phyloP scores from a whole-genome alignment of 2,329 filamentous ascomycete genomes.

The Arthrinium phaeospermum region DNA sequence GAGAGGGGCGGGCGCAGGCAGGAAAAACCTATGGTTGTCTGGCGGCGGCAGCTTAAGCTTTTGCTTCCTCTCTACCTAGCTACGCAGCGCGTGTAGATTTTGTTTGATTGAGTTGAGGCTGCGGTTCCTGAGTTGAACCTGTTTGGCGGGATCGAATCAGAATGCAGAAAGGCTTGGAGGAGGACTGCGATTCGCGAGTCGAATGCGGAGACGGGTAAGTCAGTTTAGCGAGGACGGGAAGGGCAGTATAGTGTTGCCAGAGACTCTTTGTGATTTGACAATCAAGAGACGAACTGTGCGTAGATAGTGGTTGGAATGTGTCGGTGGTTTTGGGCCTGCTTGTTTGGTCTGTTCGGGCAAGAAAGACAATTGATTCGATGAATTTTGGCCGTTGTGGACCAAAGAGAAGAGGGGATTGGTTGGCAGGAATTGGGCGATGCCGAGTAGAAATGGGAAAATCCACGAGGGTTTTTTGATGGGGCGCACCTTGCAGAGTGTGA shows the following conservation, averaged over 20 bases:
- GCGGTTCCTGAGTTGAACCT: constrained; percentile 19
- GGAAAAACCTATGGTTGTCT: background rate
- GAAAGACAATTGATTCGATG: constrained; percentile 41
- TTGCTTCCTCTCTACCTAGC: background rate
- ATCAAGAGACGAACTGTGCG: constrained; percentile 14
- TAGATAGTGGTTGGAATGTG: constrained; percentile 18
- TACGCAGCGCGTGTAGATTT: background rate
- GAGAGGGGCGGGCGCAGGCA: constrained; percentile 7
- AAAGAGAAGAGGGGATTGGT: constrained; percentile 38
- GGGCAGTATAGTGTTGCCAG: constrained; percentile 8
- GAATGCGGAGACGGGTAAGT: constrained; percentile 24
- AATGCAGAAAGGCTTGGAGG: constrained; percentile 20
- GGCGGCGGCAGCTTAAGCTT: background rate
- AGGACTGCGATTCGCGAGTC: constrained; percentile 19
- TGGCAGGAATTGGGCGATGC: constrained; percentile 43
- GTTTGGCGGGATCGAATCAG: constrained; percentile 25
- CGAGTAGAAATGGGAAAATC: constrained; percentile 38
- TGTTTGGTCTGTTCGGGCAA: constrained; percentile 21
- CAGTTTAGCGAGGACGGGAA: constrained; percentile 21
- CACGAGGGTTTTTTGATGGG: constrained; percentile 42
- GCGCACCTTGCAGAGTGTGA: constrained; percentile 35
- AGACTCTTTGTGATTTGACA: constrained; percentile 23
- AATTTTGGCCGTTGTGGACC: constrained; percentile 39
- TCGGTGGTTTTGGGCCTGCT: constrained; percentile 11
- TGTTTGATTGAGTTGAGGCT: constrained; percentile 13